Evolutionary conservation across 2,329 filamentous ascomycete genomes (phyloP), one percentile per base, ranked within the genome.

Genomic region (Beauveria sp.): DNA sequence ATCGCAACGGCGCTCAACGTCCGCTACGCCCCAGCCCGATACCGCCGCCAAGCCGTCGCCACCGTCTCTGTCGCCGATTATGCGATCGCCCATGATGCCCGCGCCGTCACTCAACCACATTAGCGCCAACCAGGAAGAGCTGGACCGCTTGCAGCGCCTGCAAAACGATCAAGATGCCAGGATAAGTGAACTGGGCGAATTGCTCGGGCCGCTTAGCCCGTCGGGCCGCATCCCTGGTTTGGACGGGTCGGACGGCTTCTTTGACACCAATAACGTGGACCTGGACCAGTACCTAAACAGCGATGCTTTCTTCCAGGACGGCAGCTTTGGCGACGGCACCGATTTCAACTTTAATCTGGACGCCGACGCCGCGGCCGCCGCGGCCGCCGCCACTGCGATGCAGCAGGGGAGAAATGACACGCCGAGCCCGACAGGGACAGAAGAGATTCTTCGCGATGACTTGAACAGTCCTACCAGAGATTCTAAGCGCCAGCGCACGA

Each of bases 191-290:
- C 79, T 97, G 10, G 86, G 86, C 57, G 86, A 85, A 61, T 77
- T 91, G 18, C 81, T 97, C 8, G 87, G 89, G 7, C 92, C 92
- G 0, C 80, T 96, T 14, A 93, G 88, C 68, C 92, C 92, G 0
- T 90, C 85, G 0, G 91, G 91, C 5, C 83, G 84, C 18, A 90
- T 96, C 42, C 89, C 91, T 1, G 90, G 90, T 5, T 73, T 95
- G 1, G 79, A 82, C 3, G 71, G 67, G 18, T 62, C 66, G 22
- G 72, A 71, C 20, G 69, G 69, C 40, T 72, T 73, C 65, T 75
- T 76, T 68, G 69, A 76, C 62, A 63, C 70, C 42, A 66, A 70
- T 12, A 73, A 74, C 42, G 70, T 80, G 16, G 81, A 84, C 61
- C 70, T 83, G 6, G 80, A 83, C 55, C 79, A 83, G 67, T 84